Percentiles rank a stretch among this genome's conserved stretches.
Conservation (phyloP, 2,329 filamentous ascomycete genomes). For the Colletotrichum falcatum region DNA sequence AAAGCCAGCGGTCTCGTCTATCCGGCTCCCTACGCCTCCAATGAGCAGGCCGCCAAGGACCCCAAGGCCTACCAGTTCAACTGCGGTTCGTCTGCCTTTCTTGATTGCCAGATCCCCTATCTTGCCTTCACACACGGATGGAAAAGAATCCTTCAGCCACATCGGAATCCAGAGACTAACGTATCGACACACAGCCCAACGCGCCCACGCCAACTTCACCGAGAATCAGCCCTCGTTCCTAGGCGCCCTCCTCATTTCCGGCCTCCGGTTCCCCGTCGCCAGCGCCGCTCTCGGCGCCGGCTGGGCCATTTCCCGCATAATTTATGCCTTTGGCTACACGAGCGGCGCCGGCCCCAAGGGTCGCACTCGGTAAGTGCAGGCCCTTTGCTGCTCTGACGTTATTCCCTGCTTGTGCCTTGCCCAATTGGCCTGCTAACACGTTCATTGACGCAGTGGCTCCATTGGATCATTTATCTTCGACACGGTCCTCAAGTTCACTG, state of each 20-base stretch:
- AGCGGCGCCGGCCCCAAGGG: conserved; percentile 58
- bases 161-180: conserved; percentile 3
- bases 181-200: conserved; percentile 59
- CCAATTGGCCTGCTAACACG: conserved; percentile 21
- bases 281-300: conserved; percentile 61
- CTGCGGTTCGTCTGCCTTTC: conserved; percentile 59
- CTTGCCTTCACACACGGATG: conserved; percentile 4
- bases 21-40: conserved; percentile 67
- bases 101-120: neutral
- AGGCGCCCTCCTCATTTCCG: conserved; percentile 65
- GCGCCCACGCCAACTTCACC: conserved; percentile 72
- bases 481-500: conserved; percentile 55
- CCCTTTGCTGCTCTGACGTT: neutral
- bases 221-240: conserved; percentile 70
- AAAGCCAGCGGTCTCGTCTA: conserved; percentile 66
- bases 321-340: conserved; percentile 69
- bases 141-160: neutral
- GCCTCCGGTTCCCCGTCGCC: conserved; percentile 64
- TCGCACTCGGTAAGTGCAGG: conserved; percentile 52
- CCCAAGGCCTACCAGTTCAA: conserved; percentile 70
- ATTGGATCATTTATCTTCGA: conserved; percentile 51
- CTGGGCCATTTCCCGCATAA: conserved; percentile 65
- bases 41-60: conserved; percentile 66
- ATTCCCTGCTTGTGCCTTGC: neutral
- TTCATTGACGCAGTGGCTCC: conserved; percentile 50